phyloP scores from a whole-genome alignment of 1,284 basidiomycete species.

The Pulveroboletus sp. region DNA sequence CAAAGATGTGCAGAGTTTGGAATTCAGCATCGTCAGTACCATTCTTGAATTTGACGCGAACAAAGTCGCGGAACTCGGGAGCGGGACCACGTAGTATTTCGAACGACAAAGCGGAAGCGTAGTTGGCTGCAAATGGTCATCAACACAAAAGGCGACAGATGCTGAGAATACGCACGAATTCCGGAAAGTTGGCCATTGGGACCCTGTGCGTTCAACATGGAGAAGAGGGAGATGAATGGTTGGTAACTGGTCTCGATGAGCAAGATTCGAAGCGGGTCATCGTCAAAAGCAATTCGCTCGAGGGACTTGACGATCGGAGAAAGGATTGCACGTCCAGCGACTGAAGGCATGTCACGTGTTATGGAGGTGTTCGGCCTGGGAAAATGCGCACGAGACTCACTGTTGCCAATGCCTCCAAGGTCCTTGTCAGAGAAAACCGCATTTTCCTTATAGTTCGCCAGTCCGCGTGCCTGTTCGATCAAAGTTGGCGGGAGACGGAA shows the following conservation, averaged over 20 bases:
- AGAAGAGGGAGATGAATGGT: constrained; percentile 84
- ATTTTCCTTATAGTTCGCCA: constrained; percentile 77
- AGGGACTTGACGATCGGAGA: constrained; percentile 70
- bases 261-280: constrained; percentile 74
- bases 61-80: constrained; percentile 74
- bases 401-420: constrained; percentile 72
- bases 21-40: constrained; percentile 60
- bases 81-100: constrained; percentile 73
- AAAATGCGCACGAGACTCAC: constrained; percentile 42
- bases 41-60: constrained; percentile 84
- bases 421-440: constrained; percentile 68
- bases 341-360: constrained; percentile 39
- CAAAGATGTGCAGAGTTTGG: constrained; percentile 64
- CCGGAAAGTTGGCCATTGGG: constrained; percentile 56
- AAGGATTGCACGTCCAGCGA: constrained; percentile 77
- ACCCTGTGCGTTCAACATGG: constrained; percentile 62
- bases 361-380: not conserved
- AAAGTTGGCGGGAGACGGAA: constrained; percentile 68
- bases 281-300: constrained; percentile 74
- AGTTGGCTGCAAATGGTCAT: constrained; percentile 56
- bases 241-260: constrained; percentile 81
- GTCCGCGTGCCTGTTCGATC: constrained; percentile 65
- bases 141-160: not conserved
- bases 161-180: constrained; percentile 54
- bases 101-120: constrained; percentile 73